phyloP scores from a whole-genome alignment of 768 basidiomycete genomes.

The Kwoniella sp. region DNA sequence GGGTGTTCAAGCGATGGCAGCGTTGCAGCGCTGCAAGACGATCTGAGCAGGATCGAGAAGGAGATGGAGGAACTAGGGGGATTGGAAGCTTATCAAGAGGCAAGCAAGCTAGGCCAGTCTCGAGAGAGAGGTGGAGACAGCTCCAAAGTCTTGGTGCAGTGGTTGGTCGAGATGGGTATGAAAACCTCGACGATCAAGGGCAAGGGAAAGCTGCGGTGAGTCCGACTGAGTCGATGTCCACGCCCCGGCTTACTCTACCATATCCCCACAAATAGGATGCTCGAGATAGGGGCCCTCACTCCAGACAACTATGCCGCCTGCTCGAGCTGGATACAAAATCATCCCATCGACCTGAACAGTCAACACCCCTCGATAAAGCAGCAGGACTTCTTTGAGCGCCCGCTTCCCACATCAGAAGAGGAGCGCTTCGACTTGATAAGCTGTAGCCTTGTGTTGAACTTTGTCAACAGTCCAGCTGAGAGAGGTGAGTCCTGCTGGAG shows the following conservation, averaged over 20 bases:
- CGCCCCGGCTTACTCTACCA: not conserved
- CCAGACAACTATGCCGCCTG: conserved; percentile 73
- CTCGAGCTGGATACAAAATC: conserved; percentile 65
- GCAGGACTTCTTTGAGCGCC: conserved; percentile 69
- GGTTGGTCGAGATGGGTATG: conserved; percentile 58
- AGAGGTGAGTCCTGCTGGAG: conserved; percentile 68
- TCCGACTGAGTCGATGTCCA: not conserved
- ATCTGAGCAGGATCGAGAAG: conserved; percentile 54
- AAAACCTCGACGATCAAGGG: not conserved
- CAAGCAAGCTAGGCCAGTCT: conserved; percentile 76
- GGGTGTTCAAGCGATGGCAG: not conserved
- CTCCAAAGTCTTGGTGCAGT: conserved; percentile 70
- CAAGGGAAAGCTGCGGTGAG: not conserved
- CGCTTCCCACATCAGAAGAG: conserved; percentile 57
- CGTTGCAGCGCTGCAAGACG: conserved; percentile 11
- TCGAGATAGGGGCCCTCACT: conserved; percentile 83
- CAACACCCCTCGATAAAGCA: conserved; percentile 75
- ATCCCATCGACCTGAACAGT: conserved; percentile 77
- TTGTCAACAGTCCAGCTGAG: conserved; percentile 68
- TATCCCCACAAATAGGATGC: conserved; percentile 56
- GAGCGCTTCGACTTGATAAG: conserved; percentile 72
- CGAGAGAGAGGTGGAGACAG: conserved; percentile 81
- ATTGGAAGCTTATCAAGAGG: conserved; percentile 71
- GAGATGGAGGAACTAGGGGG: conserved; percentile 72
- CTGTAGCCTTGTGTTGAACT: conserved; percentile 84